phyloP scores from a whole-genome alignment of 2,329 filamentous ascomycete genomes.

The Aspergillus costaricaensis region DNA sequence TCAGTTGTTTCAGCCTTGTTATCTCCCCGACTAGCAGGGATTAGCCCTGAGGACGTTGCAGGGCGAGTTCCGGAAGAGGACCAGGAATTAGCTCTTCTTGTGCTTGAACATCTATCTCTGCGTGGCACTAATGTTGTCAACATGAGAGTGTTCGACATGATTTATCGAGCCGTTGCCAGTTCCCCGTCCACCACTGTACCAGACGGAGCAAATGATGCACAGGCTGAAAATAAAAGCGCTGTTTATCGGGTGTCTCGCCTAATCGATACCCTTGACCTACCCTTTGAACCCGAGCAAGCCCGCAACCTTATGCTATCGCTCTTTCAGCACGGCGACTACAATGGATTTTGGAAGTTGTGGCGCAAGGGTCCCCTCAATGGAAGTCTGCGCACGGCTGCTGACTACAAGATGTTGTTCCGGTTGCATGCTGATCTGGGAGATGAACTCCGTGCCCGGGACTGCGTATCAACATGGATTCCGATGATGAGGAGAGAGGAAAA shows the following conservation, averaged over 20 bases:
- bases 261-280: slow-evolving; percentile 30
- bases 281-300: slow-evolving; percentile 32
- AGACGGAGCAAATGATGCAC: not conserved
- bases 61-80: slow-evolving; percentile 26
- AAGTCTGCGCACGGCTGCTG: slow-evolving; percentile 49
- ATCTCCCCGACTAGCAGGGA: slow-evolving; percentile 18
- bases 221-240: not conserved
- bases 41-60: not conserved
- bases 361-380: slow-evolving; percentile 56
- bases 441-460: slow-evolving; percentile 47
- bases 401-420: slow-evolving; percentile 60
- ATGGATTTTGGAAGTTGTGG: slow-evolving; percentile 64
- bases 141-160: slow-evolving; percentile 51
- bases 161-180: slow-evolving; percentile 42
- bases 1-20: slow-evolving; percentile 43
- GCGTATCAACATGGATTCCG: slow-evolving; percentile 56
- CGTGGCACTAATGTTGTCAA: slow-evolving; percentile 45
- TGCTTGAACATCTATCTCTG: slow-evolving; percentile 46
- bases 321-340: slow-evolving; percentile 52
- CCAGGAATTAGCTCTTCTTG: slow-evolving; percentile 40
- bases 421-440: slow-evolving; percentile 51
- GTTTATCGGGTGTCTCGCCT: slow-evolving; percentile 29
- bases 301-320: slow-evolving; percentile 35
- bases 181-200: slow-evolving; percentile 42
- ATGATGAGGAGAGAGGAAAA: slow-evolving; percentile 60